Conservation (phyloP, 2,329 filamentous ascomycete species). For the Alternaria gaisen region DNA sequence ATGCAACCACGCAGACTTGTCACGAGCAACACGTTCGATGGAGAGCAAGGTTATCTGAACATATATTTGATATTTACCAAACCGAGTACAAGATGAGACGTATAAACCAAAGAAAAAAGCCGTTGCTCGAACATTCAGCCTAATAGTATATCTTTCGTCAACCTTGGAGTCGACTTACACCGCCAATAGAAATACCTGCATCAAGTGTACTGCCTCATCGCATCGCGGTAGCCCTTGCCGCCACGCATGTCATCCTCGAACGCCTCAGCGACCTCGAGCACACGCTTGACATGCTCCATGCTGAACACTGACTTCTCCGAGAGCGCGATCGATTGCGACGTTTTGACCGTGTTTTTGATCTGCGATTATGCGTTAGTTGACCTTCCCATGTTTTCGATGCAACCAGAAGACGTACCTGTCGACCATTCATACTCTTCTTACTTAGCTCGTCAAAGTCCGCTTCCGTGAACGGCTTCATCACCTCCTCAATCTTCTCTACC, state of each 20-base stretch:
- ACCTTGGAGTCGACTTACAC: too few species aligned
- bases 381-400: not conserved
- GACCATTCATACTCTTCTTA: constrained; percentile 73
- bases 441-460: constrained; percentile 73
- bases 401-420: constrained; percentile 62
- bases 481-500: constrained; percentile 3
- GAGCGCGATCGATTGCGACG: constrained; percentile 82
- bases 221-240: constrained; percentile 80
- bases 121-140: not conserved
- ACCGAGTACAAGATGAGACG: not conserved
- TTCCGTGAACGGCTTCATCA: constrained; percentile 65
- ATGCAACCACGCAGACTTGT: too few species aligned
- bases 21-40: too few species aligned
- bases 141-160: too few species aligned
- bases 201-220: constrained; percentile 81
- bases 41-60: too few species aligned
- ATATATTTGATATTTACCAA: too few species aligned
- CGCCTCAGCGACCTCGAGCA: constrained; percentile 82
- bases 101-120: not conserved
- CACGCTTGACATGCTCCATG: constrained; percentile 81
- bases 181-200: not conserved
- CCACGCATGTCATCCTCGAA: constrained; percentile 87
- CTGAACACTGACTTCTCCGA: constrained; percentile 75
- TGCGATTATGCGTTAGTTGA: constrained; percentile 51
- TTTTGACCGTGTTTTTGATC: constrained; percentile 90